These are phyloP conservation scores for Pachysandra terminalis DNA, from an alignment of 164 flowering plant species.

Conservation along the genomic window DNA sequence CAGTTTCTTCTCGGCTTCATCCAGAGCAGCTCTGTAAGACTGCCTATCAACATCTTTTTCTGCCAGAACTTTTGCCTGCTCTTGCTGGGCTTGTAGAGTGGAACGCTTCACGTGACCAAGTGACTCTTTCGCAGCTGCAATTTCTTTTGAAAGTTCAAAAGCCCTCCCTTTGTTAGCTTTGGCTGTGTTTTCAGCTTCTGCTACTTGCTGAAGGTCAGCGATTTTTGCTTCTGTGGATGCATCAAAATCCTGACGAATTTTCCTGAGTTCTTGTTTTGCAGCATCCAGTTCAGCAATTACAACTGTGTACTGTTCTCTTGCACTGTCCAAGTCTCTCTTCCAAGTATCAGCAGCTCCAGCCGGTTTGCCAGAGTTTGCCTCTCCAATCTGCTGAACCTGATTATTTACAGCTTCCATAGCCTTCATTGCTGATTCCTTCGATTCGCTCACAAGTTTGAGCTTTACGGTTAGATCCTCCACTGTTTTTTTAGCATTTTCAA, in stretches of 20 bases:
- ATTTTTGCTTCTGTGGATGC: conserved; percentile 50
- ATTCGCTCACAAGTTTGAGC: conserved; percentile 48
- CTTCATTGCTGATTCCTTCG: conserved; percentile 53
- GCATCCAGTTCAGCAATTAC: conserved; percentile 59
- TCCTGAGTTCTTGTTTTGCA: conserved; percentile 72
- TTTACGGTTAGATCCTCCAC: conserved; percentile 60
- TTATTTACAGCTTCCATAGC: conserved; percentile 55
- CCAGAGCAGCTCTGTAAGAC: conserved; percentile 43
- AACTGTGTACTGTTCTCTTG: conserved; percentile 48
- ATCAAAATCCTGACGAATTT: conserved; percentile 60
- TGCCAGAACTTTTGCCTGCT: conserved; percentile 48
- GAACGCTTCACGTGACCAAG: conserved; percentile 66
- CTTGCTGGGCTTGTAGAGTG: conserved; percentile 50
- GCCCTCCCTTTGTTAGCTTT: conserved; percentile 52
- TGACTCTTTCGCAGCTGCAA: conserved; percentile 48
- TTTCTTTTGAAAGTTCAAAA: conserved; percentile 65
- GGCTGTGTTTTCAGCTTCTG: conserved; percentile 51
- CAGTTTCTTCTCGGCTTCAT: conserved; percentile 57
- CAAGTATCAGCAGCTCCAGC: conserved; percentile 29
- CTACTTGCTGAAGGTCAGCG: conserved; percentile 50
- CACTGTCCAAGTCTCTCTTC: conserved; percentile 50
- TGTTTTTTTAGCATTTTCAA: conserved; percentile 65
- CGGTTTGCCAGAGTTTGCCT: conserved; percentile 25
- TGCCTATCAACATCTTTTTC: conserved; percentile 61
- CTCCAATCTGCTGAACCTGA: conserved; percentile 55